Conservation (phyloP, 2,329 filamentous ascomycete genomes). For the Fusarium torulosum region DNA sequence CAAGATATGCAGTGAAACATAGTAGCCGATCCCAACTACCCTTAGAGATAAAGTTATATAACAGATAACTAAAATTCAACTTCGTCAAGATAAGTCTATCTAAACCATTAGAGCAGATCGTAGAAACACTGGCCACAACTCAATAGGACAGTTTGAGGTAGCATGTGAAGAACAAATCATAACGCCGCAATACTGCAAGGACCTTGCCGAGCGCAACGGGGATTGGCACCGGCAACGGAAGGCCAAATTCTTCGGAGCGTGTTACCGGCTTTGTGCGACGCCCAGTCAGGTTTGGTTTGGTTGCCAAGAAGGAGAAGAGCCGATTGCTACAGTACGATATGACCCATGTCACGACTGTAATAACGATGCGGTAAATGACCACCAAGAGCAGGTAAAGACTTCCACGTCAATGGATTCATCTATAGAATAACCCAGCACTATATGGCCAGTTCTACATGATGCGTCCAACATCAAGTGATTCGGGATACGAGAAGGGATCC, state of each 20-base stretch:
- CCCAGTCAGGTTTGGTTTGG: constrained; percentile 27
- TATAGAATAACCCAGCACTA: not conserved
- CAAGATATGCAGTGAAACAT: constrained; percentile 23
- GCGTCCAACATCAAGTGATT: not conserved
- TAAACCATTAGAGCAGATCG: not conserved
- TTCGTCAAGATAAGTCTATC: not conserved
- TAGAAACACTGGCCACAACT: not conserved
- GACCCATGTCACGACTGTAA: constrained; percentile 18
- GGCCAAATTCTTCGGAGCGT: constrained; percentile 17
- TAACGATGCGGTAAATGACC: not conserved
- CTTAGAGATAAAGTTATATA: too few species aligned
- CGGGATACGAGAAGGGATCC: constrained; percentile 16
- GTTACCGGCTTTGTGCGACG: constrained; percentile 18
- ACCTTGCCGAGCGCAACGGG: constrained; percentile 2
- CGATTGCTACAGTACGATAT: constrained; percentile 7
- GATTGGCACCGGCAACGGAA: constrained; percentile 7
- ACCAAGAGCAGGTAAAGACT: not conserved
- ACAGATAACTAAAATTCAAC: not conserved
- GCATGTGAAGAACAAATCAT: constrained; percentile 8
- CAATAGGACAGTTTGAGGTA: constrained; percentile 11
- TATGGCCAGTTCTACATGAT: not conserved
- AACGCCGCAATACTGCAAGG: not conserved
- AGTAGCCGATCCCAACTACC: not conserved
- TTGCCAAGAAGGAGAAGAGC: constrained; percentile 32
- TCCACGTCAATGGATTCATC: not conserved